A percentile compares a stretch with the other conserved stretches of the same genome.
These are phyloP conservation scores for Huntiella savannae DNA, from an alignment of 2,329 filamentous ascomycete genomes.

Conservation along the genomic window DNA sequence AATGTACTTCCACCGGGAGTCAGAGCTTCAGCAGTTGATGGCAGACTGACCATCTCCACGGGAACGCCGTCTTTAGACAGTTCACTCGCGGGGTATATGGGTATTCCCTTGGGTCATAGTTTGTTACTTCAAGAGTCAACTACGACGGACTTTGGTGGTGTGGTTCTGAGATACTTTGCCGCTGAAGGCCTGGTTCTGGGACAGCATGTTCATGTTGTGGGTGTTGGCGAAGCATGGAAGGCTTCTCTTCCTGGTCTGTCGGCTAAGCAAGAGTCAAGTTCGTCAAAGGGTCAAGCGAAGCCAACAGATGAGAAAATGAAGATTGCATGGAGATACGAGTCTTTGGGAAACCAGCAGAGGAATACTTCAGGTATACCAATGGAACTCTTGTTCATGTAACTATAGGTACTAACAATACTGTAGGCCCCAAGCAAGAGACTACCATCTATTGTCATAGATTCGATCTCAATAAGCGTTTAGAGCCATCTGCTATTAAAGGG, in stretches of 20 bases:
- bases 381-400: not conserved
- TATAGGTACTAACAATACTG: constrained; percentile 2
- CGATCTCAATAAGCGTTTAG: constrained; percentile 48
- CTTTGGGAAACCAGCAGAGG: constrained; percentile 44
- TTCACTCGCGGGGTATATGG: constrained; percentile 69
- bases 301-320: constrained; percentile 54
- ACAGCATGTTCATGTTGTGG: constrained; percentile 72
- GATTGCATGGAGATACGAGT: constrained; percentile 95
- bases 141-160: constrained; percentile 82
- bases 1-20: constrained; percentile 25
- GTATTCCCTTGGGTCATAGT: constrained; percentile 62
- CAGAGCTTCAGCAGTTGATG: constrained; percentile 75
- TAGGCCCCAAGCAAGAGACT: constrained; percentile 10
- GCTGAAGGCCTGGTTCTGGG: constrained; percentile 86
- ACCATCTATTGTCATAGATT: constrained; percentile 47
- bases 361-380: not conserved
- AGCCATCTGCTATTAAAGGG: constrained; percentile 28
- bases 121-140: constrained; percentile 73
- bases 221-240: constrained; percentile 61
- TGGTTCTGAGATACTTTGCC: constrained; percentile 71
- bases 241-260: constrained; percentile 61
- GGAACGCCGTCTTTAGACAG: constrained; percentile 73
- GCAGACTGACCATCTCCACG: constrained; percentile 74
- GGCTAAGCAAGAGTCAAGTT: constrained; percentile 2
- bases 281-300: not conserved